phyloP scores from a whole-genome alignment of 192 early-diverging fungal species.

The Chytriomyces confervae region DNA sequence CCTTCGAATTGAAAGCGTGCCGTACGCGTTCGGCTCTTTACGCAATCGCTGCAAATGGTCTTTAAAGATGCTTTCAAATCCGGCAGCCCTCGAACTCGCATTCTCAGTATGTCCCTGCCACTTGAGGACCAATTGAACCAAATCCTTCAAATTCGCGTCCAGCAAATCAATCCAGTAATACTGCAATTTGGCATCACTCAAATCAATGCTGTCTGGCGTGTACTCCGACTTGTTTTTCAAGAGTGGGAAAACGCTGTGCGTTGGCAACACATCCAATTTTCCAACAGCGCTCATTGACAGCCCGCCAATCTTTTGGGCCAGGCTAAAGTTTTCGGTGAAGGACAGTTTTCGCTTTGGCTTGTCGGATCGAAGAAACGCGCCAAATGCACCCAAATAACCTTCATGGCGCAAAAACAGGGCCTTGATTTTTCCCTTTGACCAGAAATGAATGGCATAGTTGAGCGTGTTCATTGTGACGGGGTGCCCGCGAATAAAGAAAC shows the following conservation, averaged over 20 bases:
- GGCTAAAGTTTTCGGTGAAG: constrained; percentile 85
- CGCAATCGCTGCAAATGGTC: constrained; percentile 68
- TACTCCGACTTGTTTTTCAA: constrained; percentile 60
- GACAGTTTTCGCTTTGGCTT: constrained; percentile 51
- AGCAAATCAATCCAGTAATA: constrained; percentile 79
- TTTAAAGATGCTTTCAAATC: constrained; percentile 71
- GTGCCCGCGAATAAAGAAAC: constrained; percentile 96
- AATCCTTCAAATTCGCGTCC: constrained; percentile 66
- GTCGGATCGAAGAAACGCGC: constrained; percentile 74
- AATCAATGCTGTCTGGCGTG: constrained; percentile 72
- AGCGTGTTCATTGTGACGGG: constrained; percentile 97
- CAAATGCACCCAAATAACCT: constrained; percentile 93
- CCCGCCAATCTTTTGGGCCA: constrained; percentile 60
- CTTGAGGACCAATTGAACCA: constrained; percentile 66
- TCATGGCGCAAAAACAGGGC: constrained; percentile 97
- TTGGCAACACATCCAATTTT: constrained; percentile 65
- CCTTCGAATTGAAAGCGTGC: constrained; percentile 71
- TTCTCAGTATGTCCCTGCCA: constrained; percentile 39
- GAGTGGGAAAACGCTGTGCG: constrained; percentile 65
- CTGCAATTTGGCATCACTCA: constrained; percentile 60
- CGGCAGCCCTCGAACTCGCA: constrained; percentile 35
- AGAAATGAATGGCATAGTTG: constrained; percentile 94
- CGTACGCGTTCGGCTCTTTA: constrained; percentile 75
- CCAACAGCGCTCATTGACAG: constrained; percentile 64
- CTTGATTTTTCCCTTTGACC: constrained; percentile 94